Percentiles rank a stretch among this genome's conserved stretches.
Evolutionary conservation across 371 early-diverging fungal genomes (phyloP).

Genomic region (Syncephalastrum sp.): DNA sequence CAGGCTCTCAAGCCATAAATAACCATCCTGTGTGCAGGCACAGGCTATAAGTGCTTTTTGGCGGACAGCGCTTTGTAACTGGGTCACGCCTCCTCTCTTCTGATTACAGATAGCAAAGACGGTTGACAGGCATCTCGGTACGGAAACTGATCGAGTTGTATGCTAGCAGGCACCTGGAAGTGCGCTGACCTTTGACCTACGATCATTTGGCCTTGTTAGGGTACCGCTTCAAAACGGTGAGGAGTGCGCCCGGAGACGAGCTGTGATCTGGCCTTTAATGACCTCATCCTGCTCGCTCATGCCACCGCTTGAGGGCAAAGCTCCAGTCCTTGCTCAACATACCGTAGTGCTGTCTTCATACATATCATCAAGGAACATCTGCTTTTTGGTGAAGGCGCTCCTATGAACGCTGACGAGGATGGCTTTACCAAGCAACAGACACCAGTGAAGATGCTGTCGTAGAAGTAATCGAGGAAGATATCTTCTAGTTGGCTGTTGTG

Average conservation of each 20-base stretch:
- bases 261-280: slow-evolving; percentile 40
- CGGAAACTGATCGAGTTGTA: slow-evolving; percentile 53
- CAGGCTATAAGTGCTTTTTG: slow-evolving; percentile 60
- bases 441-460: slow-evolving; percentile 36
- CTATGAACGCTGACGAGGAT: slow-evolving; percentile 2
- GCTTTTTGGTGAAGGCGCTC: slow-evolving; percentile 14
- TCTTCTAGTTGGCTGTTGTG: slow-evolving; percentile 16
- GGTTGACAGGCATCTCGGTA: slow-evolving; percentile 34
- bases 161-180: slow-evolving; percentile 44
- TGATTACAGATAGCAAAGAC: slow-evolving; percentile 22
- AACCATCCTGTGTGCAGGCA: slow-evolving; percentile 24
- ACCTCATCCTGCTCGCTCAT: slow-evolving; percentile 55
- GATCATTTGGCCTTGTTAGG: slow-evolving; percentile 30
- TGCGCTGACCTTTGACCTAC: slow-evolving; percentile 36
- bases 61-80: slow-evolving; percentile 56
- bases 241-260: slow-evolving; percentile 54
- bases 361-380: slow-evolving; percentile 10
- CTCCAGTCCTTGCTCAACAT: slow-evolving; percentile 62
- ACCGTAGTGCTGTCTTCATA: slow-evolving; percentile 22
- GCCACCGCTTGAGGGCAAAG: slow-evolving; percentile 60
- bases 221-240: slow-evolving; percentile 58
- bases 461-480: slow-evolving; percentile 31
- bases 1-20: slow-evolving; percentile 24
- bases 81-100: slow-evolving; percentile 42
- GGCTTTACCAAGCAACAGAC: slow-evolving; percentile 29